A percentile compares a stretch with the other conserved stretches of the same genome.
Evolutionary conservation across 1,284 basidiomycete species (phyloP).

Genomic region (Leccinum pachyderme): DNA sequence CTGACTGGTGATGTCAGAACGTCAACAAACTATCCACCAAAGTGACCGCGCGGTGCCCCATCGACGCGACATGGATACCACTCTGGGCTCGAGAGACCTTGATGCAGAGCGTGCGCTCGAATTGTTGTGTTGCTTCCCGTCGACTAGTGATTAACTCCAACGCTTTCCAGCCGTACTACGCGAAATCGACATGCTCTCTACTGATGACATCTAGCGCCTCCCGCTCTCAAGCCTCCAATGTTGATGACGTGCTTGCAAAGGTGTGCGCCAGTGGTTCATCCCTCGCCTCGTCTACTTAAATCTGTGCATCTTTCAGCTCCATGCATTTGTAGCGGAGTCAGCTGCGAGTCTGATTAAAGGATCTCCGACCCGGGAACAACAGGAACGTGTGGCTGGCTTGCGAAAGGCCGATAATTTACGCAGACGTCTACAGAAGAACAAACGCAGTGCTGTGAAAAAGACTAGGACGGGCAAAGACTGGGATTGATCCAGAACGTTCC

Average conservation of each 20-base stretch:
- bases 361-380: slow-evolving; percentile 56
- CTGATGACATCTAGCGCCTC: slow-evolving; percentile 63
- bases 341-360: slow-evolving; percentile 48
- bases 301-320: slow-evolving; percentile 45
- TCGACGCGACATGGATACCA: slow-evolving; percentile 66
- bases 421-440: slow-evolving; percentile 50
- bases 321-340: slow-evolving; percentile 47
- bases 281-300: slow-evolving; percentile 1
- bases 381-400: slow-evolving; percentile 49
- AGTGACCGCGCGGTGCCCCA: slow-evolving; percentile 55
- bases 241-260: slow-evolving; percentile 68
- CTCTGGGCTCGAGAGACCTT: slow-evolving; percentile 57
- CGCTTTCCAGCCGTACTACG: slow-evolving; percentile 56
- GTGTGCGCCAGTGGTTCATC: slow-evolving; percentile 35
- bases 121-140: neutral
- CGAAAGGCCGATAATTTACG: slow-evolving; percentile 45
- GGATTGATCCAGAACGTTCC: slow-evolving; percentile 15
- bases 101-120: slow-evolving; percentile 43
- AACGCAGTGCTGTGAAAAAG: slow-evolving; percentile 46
- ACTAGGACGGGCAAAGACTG: slow-evolving; percentile 33
- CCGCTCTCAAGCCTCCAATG: slow-evolving; percentile 74
- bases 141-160: slow-evolving; percentile 1
- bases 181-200: slow-evolving; percentile 60
- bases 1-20: slow-evolving; percentile 46
- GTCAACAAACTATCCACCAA: slow-evolving; percentile 85